Conservation (phyloP, 257 asterid genomes). For the Solanum arcanum region DNA sequence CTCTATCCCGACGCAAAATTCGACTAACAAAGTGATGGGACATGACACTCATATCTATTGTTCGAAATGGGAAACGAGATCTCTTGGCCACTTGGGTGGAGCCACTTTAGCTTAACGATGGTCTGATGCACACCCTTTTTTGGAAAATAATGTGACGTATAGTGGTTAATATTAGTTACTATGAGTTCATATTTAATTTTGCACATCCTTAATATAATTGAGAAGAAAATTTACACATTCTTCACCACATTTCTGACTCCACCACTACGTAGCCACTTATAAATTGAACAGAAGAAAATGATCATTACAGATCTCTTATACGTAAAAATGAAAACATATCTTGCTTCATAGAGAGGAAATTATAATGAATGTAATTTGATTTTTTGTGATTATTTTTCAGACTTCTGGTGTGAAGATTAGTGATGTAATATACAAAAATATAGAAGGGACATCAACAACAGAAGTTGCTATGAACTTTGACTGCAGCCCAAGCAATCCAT, state of each 20-base stretch:
- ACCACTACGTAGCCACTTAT: not conserved
- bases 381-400: conserved; percentile 11
- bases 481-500: conserved; percentile 57
- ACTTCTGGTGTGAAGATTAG: conserved; percentile 48
- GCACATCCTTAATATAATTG: not conserved
- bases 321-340: no score
- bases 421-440: conserved; percentile 39
- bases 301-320: no score
- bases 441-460: conserved; percentile 58
- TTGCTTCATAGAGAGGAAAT: not conserved
- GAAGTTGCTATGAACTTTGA: conserved; percentile 42
- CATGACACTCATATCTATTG: no score
- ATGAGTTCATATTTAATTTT: not conserved
- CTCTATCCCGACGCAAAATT: no score
- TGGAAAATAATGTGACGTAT: not conserved
- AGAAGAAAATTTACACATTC: not conserved
- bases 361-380: not conserved
- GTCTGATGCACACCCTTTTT: not conserved
- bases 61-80: not conserved
- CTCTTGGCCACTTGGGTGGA: not conserved
- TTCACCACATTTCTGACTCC: not conserved
- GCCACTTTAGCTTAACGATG: not conserved
- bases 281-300: not conserved
- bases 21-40: no score
- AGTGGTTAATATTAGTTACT: no score